These are phyloP conservation scores for Cryptosporidium ryanae DNA, from an alignment of 169 alveolate species.

Conservation along the genomic window DNA sequence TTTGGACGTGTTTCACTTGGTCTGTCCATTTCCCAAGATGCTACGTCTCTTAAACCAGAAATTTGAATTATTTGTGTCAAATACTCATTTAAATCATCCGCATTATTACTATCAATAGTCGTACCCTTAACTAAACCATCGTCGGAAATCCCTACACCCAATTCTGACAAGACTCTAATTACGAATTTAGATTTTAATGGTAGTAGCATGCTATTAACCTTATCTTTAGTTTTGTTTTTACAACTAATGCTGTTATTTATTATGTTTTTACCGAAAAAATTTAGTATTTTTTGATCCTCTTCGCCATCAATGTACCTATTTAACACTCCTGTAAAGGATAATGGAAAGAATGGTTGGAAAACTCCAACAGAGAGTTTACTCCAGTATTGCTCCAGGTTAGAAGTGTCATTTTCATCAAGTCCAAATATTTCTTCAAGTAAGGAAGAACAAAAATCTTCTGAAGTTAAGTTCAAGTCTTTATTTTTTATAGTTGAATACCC, in stretches of 20 bases:
- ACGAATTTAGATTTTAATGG: constrained; percentile 65
- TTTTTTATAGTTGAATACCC: constrained; percentile 23
- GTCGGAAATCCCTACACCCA: constrained; percentile 55
- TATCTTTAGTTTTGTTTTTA: not conserved
- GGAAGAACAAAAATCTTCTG: not conserved
- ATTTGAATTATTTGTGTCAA: constrained; percentile 35
- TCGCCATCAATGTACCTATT: constrained; percentile 15
- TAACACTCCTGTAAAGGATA: constrained; percentile 5
- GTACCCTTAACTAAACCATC: constrained; percentile 30
- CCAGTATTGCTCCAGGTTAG: constrained; percentile 26
- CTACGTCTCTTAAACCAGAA: constrained; percentile 69
- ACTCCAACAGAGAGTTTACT: not conserved
- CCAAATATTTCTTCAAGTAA: constrained; percentile 14
- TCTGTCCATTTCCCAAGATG: constrained; percentile 73
- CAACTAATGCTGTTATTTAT: not conserved
- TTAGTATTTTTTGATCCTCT: constrained; percentile 10
- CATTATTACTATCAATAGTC: not conserved
- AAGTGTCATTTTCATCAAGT: not conserved
- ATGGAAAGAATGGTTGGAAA: constrained; percentile 21
- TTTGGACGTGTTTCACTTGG: constrained; percentile 74
- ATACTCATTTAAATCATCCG: not conserved
- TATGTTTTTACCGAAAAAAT: constrained; percentile 5
- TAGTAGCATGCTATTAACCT: not conserved
- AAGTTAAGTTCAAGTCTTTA: not conserved
- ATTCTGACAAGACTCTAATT: constrained; percentile 59